Conservation (phyloP, 129 eudicot genomes). For the Helianthus tuberosus region DNA sequence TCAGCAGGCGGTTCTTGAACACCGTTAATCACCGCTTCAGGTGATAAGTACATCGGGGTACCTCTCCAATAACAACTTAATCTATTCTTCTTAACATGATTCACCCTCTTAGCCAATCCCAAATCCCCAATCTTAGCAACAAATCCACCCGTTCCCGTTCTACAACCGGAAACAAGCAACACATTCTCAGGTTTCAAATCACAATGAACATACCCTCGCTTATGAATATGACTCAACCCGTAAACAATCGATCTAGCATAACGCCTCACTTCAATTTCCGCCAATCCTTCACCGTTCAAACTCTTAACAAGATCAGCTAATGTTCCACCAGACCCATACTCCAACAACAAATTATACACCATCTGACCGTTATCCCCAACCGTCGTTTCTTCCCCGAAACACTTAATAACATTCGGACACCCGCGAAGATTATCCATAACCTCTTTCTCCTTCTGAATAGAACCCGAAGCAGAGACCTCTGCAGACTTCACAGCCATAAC, state of each 20-base stretch:
- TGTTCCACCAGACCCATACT: constrained; percentile 85
- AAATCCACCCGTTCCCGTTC: constrained; percentile 14
- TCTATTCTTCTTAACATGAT: constrained; percentile 42
- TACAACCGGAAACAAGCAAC: constrained; percentile 44
- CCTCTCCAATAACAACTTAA: constrained; percentile 53
- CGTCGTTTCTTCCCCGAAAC: constrained; percentile 75
- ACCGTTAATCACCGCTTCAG: constrained; percentile 55
- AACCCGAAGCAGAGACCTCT: constrained; percentile 67
- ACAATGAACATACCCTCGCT: constrained; percentile 71
- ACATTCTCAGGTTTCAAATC: constrained; percentile 74
- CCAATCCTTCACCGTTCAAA: constrained; percentile 46
- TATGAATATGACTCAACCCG: constrained; percentile 61
- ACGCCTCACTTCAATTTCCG: constrained; percentile 46
- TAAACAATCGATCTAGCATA: constrained; percentile 53
- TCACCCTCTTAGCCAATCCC: constrained; percentile 68
- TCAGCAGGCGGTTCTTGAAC: constrained; percentile 62
- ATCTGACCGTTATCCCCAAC: constrained; percentile 46
- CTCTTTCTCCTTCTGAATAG: constrained; percentile 73
- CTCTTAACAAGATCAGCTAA: constrained; percentile 56
- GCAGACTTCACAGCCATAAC: constrained; percentile 48
- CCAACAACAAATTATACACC: constrained; percentile 71
- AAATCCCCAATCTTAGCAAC: constrained; percentile 77
- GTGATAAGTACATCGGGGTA: constrained; percentile 56
- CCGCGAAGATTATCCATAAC: constrained; percentile 53
- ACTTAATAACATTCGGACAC: constrained; percentile 48